phyloP scores from a whole-genome alignment of 768 basidiomycete species.

The Exidia glandulosa region DNA sequence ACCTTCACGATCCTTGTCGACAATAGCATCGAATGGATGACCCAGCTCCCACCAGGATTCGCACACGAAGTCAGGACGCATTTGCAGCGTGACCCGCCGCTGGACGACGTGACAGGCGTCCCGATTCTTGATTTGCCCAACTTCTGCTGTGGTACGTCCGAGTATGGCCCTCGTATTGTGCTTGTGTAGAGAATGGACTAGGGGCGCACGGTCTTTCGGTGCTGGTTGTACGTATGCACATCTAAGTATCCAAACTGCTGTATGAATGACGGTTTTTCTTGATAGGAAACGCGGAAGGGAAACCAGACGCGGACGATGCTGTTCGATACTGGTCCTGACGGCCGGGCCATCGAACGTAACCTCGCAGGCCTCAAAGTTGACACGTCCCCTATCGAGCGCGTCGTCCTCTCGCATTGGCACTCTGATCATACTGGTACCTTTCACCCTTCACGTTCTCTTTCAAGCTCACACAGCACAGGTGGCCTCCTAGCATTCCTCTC shows the following conservation, averaged over 20 bases:
- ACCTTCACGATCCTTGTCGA: slow-evolving; percentile 61
- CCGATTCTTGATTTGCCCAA: slow-evolving; percentile 63
- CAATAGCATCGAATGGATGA: slow-evolving; percentile 80
- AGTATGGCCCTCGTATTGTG: not conserved
- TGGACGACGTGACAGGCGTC: slow-evolving; percentile 36
- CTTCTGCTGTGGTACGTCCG: slow-evolving; percentile 53
- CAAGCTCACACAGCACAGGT: slow-evolving; percentile 65
- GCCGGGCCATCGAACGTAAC: slow-evolving; percentile 63
- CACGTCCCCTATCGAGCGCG: slow-evolving; percentile 41
- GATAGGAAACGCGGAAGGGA: slow-evolving; percentile 15
- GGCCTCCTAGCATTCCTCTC: slow-evolving; percentile 58
- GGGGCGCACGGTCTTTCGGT: slow-evolving; percentile 82
- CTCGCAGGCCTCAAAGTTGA: slow-evolving; percentile 46
- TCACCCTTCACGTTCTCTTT: too few relatives aligned
- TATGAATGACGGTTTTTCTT: not conserved
- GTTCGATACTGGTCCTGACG: slow-evolving; percentile 81
- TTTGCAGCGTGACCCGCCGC: slow-evolving; percentile 34
- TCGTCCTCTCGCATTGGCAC: slow-evolving; percentile 47
- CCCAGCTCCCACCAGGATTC: slow-evolving; percentile 68
- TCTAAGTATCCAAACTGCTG: slow-evolving; percentile 43
- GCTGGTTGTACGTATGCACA: slow-evolving; percentile 49
- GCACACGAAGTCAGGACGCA: slow-evolving; percentile 60
- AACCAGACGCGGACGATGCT: slow-evolving; percentile 42
- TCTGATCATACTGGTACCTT: slow-evolving; percentile 38
- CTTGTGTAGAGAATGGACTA: slow-evolving; percentile 12